Evolutionary conservation across 345 rosid species (phyloP).

Genomic region (Cardiospermum halicacabum): DNA sequence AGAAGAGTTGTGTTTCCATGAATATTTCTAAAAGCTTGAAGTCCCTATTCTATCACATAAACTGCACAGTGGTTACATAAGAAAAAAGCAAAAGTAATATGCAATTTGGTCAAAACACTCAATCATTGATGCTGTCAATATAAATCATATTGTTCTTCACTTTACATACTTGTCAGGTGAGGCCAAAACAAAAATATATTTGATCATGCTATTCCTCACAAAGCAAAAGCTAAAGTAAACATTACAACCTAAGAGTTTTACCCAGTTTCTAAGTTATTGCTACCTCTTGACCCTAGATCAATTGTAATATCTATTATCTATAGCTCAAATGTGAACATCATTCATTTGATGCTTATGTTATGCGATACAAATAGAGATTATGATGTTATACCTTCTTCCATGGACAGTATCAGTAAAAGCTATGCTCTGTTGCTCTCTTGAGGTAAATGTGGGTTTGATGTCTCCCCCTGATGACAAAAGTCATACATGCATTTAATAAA

Average conservation of each 20-base stretch:
- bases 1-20: not conserved
- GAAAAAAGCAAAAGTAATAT: not conserved
- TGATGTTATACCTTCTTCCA: not conserved
- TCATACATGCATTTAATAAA: not conserved
- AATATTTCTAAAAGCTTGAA: rapidly evolving
- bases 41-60: not conserved
- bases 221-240: not conserved
- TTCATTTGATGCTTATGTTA: too few species aligned
- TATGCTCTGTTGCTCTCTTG: constrained; percentile 14
- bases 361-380: not conserved
- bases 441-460: constrained; percentile 14
- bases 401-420: not conserved
- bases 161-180: not conserved
- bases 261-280: not conserved
- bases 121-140: not conserved
- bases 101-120: constrained; percentile 1
- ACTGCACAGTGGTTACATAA: not conserved
- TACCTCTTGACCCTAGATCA: not conserved
- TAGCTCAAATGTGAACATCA: too few species aligned
- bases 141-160: not conserved
- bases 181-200: not conserved
- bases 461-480: constrained; percentile 16
- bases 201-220: not conserved
- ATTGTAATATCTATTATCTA: not conserved
- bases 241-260: not conserved